These are phyloP conservation scores for Daldinia vernicosa DNA, from an alignment of 495 filamentous ascomycete species.

Conservation along the genomic window DNA sequence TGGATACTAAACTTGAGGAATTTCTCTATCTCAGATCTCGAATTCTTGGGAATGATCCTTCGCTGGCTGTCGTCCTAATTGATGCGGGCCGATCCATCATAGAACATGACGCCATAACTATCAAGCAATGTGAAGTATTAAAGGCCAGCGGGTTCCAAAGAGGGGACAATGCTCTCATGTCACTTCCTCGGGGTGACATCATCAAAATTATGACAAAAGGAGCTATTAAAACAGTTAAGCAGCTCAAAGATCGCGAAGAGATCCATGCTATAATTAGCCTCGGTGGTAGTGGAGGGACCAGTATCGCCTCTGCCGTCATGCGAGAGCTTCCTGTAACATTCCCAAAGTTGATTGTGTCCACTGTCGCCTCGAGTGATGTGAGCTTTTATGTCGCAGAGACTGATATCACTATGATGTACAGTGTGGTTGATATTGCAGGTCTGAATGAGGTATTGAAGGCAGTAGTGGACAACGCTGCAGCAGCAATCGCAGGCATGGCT, in stretches of 20 bases:
- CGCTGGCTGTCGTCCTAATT: constrained; percentile 58
- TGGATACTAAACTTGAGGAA: constrained; percentile 72
- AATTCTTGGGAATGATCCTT: constrained; percentile 49
- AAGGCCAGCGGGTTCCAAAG: constrained; percentile 29
- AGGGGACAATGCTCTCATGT: constrained; percentile 21
- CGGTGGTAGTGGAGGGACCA: constrained; percentile 68
- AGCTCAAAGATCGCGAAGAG: constrained; percentile 43
- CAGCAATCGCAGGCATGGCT: constrained; percentile 65
- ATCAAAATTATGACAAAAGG: constrained; percentile 60
- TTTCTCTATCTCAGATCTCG: constrained; percentile 64
- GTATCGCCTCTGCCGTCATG: constrained; percentile 66
- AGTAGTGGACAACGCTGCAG: constrained; percentile 69
- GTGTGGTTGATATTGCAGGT: constrained; percentile 74
- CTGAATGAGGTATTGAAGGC: constrained; percentile 63
- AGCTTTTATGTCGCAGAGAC: constrained; percentile 67
- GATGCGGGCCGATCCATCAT: constrained; percentile 62
- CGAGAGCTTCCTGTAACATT: constrained; percentile 67
- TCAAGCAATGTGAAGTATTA: constrained; percentile 55
- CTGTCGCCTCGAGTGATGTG: constrained; percentile 70
- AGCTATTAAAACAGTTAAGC: constrained; percentile 48
- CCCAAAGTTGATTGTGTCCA: constrained; percentile 75
- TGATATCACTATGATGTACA: constrained; percentile 76
- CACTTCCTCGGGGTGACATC: constrained; percentile 58
- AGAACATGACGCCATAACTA: constrained; percentile 56
- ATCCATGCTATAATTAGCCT: constrained; percentile 66